A percentile compares a stretch with the other conserved stretches of the same genome.
These are phyloP conservation scores for Coemansia sp. DNA, from an alignment of 192 early-diverging fungal genomes.

Conservation along the genomic window DNA sequence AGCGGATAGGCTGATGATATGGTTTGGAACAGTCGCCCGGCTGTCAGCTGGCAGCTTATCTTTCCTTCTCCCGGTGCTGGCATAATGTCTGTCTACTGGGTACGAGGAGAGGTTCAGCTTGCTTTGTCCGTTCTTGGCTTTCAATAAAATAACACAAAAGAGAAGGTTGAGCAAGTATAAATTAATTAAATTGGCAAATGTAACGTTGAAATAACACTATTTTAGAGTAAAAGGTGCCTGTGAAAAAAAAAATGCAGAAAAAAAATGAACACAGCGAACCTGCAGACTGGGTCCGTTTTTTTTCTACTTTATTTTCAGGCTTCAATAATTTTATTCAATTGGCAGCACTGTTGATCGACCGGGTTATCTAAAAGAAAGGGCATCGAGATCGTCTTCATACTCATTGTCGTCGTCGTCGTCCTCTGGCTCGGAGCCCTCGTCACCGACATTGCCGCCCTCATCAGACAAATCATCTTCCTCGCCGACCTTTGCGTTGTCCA, in stretches of 20 bases:
- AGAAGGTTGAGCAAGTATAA: too few relatives aligned
- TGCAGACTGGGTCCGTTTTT: too few relatives aligned
- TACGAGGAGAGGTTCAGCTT: too few relatives aligned
- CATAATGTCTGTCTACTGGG: too few relatives aligned
- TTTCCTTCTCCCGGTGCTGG: slow-evolving; percentile 33
- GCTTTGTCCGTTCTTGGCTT: too few relatives aligned
- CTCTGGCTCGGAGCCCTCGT: slow-evolving; percentile 7
- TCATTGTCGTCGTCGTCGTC: slow-evolving; percentile 14
- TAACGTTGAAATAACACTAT: too few relatives aligned
- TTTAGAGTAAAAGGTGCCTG: too few relatives aligned
- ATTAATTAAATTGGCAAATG: background rate
- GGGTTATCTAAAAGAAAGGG: background rate
- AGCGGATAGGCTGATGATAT: slow-evolving; percentile 49
- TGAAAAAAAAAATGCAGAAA: slow-evolving; percentile 2
- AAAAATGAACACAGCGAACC: too few relatives aligned
- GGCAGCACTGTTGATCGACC: too few relatives aligned
- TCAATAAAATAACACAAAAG: background rate
- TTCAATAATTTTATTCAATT: too few relatives aligned
- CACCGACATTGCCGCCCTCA: slow-evolving; percentile 10
- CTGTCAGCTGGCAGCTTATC: slow-evolving; percentile 40
- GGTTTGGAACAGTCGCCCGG: slow-evolving; percentile 27
- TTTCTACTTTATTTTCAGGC: too few relatives aligned
- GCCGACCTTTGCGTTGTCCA: slow-evolving; percentile 18
- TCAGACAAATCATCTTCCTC: slow-evolving; percentile 1
- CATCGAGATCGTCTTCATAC: slow-evolving; percentile 17